Evolutionary conservation across 352 stramenopile species (phyloP).

Genomic region (Phytopythium boreale): DNA sequence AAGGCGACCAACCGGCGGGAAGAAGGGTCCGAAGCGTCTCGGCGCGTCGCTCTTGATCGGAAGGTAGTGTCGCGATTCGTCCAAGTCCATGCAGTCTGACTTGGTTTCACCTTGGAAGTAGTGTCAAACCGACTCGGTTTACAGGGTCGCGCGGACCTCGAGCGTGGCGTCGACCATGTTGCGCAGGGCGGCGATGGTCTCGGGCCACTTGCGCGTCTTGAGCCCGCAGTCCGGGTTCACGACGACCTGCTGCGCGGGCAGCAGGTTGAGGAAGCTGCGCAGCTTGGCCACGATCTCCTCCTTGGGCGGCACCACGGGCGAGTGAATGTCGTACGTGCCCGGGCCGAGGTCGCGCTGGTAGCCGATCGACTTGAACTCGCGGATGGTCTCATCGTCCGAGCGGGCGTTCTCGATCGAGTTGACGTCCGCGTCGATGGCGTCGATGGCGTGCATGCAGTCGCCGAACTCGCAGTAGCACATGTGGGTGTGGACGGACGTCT

Average conservation of each 20-base stretch:
- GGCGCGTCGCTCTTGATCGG: slow-evolving; percentile 4
- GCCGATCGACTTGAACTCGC: slow-evolving; percentile 84
- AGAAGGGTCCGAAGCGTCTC: neutral
- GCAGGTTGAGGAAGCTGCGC: slow-evolving; percentile 76
- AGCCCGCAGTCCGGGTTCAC: slow-evolving; percentile 94
- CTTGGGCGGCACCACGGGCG: slow-evolving; percentile 88
- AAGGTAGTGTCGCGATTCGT: neutral
- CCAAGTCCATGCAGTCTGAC: neutral
- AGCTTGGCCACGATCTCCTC: slow-evolving; percentile 88
- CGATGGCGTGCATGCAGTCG: slow-evolving; percentile 92
- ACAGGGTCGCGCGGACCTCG: slow-evolving; percentile 65
- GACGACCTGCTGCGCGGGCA: slow-evolving; percentile 75
- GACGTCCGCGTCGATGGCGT: slow-evolving; percentile 91
- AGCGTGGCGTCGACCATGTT: slow-evolving; percentile 88
- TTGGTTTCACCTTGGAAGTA: neutral
- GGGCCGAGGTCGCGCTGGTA: slow-evolving; percentile 91
- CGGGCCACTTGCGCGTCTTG: slow-evolving; percentile 92
- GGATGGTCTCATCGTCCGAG: slow-evolving; percentile 89
- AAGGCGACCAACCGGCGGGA: slow-evolving; percentile 4
- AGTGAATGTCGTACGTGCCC: slow-evolving; percentile 94
- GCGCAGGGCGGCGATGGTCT: slow-evolving; percentile 85
- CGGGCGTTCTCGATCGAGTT: slow-evolving; percentile 94
- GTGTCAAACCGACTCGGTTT: slow-evolving; percentile 9
- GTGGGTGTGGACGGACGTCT: slow-evolving; percentile 93
- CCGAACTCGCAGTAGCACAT: slow-evolving; percentile 97